phyloP scores from a whole-genome alignment of 371 early-diverging fungal species.

The Capillidium heterosporum region DNA sequence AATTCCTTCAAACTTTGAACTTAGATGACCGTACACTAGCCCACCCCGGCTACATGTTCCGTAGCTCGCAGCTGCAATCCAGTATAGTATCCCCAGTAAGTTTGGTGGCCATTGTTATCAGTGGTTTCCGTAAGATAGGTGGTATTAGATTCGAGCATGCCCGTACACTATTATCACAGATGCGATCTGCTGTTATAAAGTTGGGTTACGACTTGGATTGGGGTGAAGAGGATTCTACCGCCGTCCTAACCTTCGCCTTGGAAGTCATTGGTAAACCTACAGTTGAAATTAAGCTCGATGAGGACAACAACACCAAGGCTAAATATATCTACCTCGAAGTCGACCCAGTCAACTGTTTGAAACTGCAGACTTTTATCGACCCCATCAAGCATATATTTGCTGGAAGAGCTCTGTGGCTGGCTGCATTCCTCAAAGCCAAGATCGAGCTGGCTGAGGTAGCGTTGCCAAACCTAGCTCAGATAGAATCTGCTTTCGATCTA shows the following conservation, averaged over 20 bases:
- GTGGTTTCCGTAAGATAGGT: neutral
- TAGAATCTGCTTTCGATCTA: neutral
- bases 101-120: neutral
- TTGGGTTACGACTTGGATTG: neutral
- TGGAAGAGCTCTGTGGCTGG: too few relatives aligned
- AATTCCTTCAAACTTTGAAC: neutral
- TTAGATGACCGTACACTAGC: neutral
- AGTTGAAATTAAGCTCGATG: neutral
- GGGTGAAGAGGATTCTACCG: neutral
- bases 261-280: neutral
- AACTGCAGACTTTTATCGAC: too few relatives aligned
- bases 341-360: too few relatives aligned
- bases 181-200: neutral
- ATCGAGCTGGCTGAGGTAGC: neutral
- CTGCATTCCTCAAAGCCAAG: neutral
- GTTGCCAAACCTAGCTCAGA: neutral
- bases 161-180: neutral
- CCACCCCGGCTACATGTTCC: neutral
- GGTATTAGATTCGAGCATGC: neutral
- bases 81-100: neutral
- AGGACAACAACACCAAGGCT: too few relatives aligned
- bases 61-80: neutral
- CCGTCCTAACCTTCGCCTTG: neutral
- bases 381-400: too few relatives aligned
- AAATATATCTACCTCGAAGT: too few relatives aligned